Conservation (phyloP, 2,329 filamentous ascomycete genomes). For the Endocalyx cinctus region DNA sequence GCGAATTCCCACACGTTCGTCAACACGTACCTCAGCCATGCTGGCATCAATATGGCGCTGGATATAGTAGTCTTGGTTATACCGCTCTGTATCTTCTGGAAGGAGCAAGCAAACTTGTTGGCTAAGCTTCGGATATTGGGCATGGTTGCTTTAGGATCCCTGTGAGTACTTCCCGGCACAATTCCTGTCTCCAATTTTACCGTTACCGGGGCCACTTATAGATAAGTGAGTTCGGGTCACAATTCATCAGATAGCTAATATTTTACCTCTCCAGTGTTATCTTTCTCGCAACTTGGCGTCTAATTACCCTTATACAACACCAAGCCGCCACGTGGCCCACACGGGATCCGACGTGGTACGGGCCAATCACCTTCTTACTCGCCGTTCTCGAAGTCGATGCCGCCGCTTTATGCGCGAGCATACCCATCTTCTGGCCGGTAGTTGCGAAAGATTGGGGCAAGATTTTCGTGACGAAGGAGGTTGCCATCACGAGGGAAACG, state of each 20-base stretch:
- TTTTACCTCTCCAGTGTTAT: slow-evolving; percentile 18
- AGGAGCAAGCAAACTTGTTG: slow-evolving; percentile 12
- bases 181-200: too few species aligned
- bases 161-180: slow-evolving; percentile 17
- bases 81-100: slow-evolving; percentile 28
- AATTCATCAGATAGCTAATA: too few species aligned
- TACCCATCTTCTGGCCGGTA: slow-evolving; percentile 26
- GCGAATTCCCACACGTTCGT: slow-evolving; percentile 19
- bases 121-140: slow-evolving; percentile 23
- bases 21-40: slow-evolving; percentile 28
- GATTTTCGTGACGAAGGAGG: slow-evolving; percentile 24
- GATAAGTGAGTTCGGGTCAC: too few species aligned
- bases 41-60: slow-evolving; percentile 28
- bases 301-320: slow-evolving; percentile 25
- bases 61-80: slow-evolving; percentile 28
- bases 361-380: slow-evolving; percentile 20
- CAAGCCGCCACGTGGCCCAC: slow-evolving; percentile 25
- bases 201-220: too few species aligned
- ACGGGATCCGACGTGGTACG: slow-evolving; percentile 30
- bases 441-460: slow-evolving; percentile 19
- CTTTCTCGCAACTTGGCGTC: slow-evolving; percentile 27
- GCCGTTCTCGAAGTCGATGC: slow-evolving; percentile 21
- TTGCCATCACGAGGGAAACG: slow-evolving; percentile 20
- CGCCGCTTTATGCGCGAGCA: slow-evolving; percentile 22
- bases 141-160: slow-evolving; percentile 25